Percentiles rank a stretch among this genome's conserved stretches.
Conservation (phyloP, 495 filamentous ascomycete species). For the Talaromyces wortmannii region DNA sequence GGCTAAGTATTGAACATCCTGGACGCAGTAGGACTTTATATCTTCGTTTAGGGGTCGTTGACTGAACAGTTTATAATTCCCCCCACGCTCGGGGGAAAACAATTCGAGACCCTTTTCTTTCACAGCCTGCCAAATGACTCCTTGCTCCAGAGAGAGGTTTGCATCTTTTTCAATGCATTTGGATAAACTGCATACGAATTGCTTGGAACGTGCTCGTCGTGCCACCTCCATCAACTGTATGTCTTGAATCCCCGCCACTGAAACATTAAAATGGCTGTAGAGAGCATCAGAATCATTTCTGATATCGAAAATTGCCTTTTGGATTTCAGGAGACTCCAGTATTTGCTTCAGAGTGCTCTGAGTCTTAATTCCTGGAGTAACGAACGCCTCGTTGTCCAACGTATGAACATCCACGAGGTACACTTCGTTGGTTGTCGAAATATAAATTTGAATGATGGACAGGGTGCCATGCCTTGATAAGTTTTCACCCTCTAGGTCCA, state of each 20-base stretch:
- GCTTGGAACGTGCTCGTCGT: slow-evolving; percentile 16
- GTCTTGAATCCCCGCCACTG: slow-evolving; percentile 31
- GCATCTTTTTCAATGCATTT: slow-evolving; percentile 37
- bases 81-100: slow-evolving; percentile 34
- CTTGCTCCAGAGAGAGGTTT: slow-evolving; percentile 8
- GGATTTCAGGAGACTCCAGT: slow-evolving; percentile 30
- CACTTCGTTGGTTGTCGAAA: slow-evolving; percentile 16
- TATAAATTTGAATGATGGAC: slow-evolving; percentile 39
- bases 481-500: slow-evolving; percentile 49
- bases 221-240: slow-evolving; percentile 52
- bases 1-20: slow-evolving; percentile 39
- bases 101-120: slow-evolving; percentile 34
- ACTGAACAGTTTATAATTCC: slow-evolving; percentile 43
- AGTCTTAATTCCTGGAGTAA: slow-evolving; percentile 8
- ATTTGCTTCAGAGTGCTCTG: slow-evolving; percentile 38
- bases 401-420: slow-evolving; percentile 47
- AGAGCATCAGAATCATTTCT: slow-evolving; percentile 50
- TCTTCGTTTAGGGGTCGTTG: slow-evolving; percentile 32
- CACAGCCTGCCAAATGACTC: slow-evolving; percentile 20
- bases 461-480: slow-evolving; percentile 42
- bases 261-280: slow-evolving; percentile 31
- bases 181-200: slow-evolving; percentile 26
- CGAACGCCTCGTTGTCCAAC: slow-evolving; percentile 37
- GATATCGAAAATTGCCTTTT: slow-evolving; percentile 32
- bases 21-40: slow-evolving; percentile 38